A percentile compares a stretch with the other conserved stretches of the same genome.
Conservation (phyloP, 495 filamentous ascomycete genomes). For the Xylaria telfairii region DNA sequence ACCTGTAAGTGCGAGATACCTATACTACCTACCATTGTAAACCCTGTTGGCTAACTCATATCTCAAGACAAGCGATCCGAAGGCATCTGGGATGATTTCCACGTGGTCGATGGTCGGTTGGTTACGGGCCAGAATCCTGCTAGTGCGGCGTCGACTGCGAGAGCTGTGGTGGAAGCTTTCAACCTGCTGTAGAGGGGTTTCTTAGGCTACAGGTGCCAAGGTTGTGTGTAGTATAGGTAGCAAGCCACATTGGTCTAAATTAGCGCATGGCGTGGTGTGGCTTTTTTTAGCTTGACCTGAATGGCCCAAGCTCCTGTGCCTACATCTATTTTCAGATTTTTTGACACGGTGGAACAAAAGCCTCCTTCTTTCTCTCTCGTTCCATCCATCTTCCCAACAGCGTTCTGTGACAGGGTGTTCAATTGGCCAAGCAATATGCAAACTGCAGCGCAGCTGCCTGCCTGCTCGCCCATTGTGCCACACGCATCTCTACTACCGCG, state of each 20-base stretch:
- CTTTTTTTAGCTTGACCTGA: neutral
- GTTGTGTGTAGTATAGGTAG: too few species aligned
- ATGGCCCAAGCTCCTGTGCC: slow-evolving; percentile 19
- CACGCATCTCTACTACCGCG: slow-evolving; percentile 29
- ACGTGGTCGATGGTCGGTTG: slow-evolving; percentile 45
- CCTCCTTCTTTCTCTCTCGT: slow-evolving; percentile 16
- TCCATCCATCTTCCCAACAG: slow-evolving; percentile 23
- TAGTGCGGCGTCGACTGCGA: slow-evolving; percentile 46
- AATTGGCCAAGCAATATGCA: slow-evolving; percentile 41
- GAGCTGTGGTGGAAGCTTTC: slow-evolving; percentile 53
- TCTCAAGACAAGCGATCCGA: slow-evolving; percentile 43
- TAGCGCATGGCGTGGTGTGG: slow-evolving; percentile 6
- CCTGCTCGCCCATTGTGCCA: slow-evolving; percentile 33
- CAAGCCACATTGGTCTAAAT: neutral
- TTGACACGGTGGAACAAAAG: neutral
- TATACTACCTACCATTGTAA: neutral
- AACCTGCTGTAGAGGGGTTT: slow-evolving; percentile 39
- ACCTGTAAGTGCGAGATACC: slow-evolving; percentile 30
- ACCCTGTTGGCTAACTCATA: neutral
- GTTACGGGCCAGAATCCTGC: slow-evolving; percentile 44
- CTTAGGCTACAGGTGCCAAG: too few species aligned
- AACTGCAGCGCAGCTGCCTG: slow-evolving; percentile 33
- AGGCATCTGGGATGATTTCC: slow-evolving; percentile 56
- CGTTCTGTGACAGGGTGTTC: slow-evolving; percentile 21
- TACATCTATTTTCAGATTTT: slow-evolving; percentile 1